These are phyloP conservation scores for Wickerhamiella brachini DNA, from an alignment of 805 yeast species.

Conservation along the genomic window DNA sequence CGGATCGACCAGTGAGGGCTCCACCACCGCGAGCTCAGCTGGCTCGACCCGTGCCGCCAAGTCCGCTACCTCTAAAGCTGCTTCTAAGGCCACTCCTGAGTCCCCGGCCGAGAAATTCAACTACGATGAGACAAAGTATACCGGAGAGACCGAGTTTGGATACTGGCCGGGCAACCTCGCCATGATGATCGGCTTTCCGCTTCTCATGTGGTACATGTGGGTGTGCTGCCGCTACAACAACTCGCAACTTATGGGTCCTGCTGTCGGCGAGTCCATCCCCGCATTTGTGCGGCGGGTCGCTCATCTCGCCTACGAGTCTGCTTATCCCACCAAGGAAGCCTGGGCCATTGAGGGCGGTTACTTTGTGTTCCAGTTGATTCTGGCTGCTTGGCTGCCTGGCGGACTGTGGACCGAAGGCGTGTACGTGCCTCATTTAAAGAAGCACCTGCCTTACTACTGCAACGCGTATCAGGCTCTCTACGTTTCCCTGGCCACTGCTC, in stretches of 20 bases:
- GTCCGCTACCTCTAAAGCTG: too few relatives aligned
- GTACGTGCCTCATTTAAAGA: conserved; percentile 69
- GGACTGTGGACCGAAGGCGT: conserved; percentile 83
- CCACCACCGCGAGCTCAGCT: background rate
- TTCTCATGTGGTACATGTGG: conserved; percentile 95
- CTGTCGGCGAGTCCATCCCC: conserved; percentile 31
- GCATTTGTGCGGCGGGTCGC: conserved; percentile 39
- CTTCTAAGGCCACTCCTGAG: too few relatives aligned
- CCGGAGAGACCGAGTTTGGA: conserved; percentile 55
- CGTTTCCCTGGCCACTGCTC: conserved; percentile 42
- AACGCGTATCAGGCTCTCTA: conserved; percentile 83
- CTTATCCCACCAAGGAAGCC: conserved; percentile 35
- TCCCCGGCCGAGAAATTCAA: background rate
- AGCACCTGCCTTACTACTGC: conserved; percentile 82
- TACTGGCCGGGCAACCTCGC: conserved; percentile 81
- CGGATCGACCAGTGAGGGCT: background rate
- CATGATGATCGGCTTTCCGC: conserved; percentile 87
- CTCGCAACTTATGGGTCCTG: conserved; percentile 62
- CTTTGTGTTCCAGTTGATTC: conserved; percentile 50
- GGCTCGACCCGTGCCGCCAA: background rate
- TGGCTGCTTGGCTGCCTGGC: conserved; percentile 82
- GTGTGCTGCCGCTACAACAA: conserved; percentile 67
- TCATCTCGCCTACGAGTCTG: conserved; percentile 28
- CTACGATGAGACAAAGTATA: conserved; percentile 15
- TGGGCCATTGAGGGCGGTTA: conserved; percentile 63